phyloP scores from a whole-genome alignment of 768 basidiomycete genomes.

The Dacryopinax spathularia region DNA sequence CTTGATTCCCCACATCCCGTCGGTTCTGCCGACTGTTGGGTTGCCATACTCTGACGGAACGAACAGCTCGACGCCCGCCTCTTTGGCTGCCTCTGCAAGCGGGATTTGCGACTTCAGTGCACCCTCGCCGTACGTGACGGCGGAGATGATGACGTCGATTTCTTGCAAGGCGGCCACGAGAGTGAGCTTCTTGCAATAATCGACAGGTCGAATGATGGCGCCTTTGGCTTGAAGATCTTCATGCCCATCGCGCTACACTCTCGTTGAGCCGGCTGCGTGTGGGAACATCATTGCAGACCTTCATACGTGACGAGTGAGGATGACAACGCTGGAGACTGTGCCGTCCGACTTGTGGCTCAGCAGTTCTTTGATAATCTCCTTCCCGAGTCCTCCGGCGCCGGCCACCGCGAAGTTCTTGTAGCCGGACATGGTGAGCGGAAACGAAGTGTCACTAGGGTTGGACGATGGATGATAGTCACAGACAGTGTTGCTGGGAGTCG shows the following conservation, averaged over 20 bases:
- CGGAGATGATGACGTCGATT: slow-evolving; percentile 20
- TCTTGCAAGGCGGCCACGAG: neutral
- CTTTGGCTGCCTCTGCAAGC: slow-evolving; percentile 22
- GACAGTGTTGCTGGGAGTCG: too few species aligned
- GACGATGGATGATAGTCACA: too few species aligned
- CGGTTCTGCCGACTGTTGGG: neutral
- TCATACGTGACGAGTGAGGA: neutral
- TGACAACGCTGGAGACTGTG: neutral
- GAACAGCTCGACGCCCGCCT: slow-evolving; percentile 20
- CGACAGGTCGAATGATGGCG: neutral
- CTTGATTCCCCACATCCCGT: neutral
- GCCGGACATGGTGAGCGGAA: neutral
- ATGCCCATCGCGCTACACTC: neutral
- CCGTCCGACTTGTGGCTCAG: neutral
- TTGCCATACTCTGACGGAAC: slow-evolving; percentile 16
- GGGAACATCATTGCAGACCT: neutral
- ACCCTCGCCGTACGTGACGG: slow-evolving; percentile 15
- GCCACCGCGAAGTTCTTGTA: slow-evolving; percentile 9
- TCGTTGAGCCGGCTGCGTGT: neutral
- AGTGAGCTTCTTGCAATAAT: neutral
- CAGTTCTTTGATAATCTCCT: slow-evolving; percentile 5
- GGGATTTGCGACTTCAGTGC: slow-evolving; percentile 15
- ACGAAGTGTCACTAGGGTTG: too few species aligned
- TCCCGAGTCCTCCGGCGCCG: slow-evolving; percentile 8
- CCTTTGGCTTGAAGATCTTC: neutral